These are phyloP conservation scores for Bolboschoenus planiculmis DNA, from an alignment of 176 grass and related monocot genomes.

Conservation along the genomic window DNA sequence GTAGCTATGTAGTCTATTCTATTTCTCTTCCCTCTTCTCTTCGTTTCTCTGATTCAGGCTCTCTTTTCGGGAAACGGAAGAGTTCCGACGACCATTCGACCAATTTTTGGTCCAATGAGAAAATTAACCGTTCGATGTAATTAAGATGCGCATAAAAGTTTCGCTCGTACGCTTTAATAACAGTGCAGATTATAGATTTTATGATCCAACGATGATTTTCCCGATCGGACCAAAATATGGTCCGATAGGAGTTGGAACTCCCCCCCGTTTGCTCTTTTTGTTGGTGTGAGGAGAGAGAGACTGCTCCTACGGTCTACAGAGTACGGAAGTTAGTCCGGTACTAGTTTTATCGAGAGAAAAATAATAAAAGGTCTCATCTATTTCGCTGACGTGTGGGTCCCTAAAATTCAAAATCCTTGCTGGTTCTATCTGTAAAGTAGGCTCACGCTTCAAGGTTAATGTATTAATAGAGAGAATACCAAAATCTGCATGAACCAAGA, in stretches of 20 bases:
- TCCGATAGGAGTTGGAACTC: too few relatives aligned
- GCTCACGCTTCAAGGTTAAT: background rate
- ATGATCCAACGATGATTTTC: too few relatives aligned
- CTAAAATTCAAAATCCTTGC: background rate
- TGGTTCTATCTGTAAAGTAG: background rate
- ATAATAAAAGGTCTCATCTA: background rate
- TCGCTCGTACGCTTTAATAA: too few relatives aligned
- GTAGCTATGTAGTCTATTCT: slow-evolving; percentile 8
- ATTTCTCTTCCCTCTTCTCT: background rate
- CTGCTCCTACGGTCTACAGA: background rate
- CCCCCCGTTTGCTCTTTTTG: background rate
- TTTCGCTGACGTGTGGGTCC: slow-evolving; percentile 13
- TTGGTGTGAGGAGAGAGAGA: slow-evolving; percentile 1
- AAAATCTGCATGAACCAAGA: background rate
- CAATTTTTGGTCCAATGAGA: too few relatives aligned
- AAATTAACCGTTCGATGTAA: too few relatives aligned
- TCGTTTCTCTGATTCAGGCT: background rate
- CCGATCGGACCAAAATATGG: too few relatives aligned
- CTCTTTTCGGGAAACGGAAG: too few relatives aligned
- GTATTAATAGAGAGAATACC: background rate
- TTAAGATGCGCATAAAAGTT: too few relatives aligned
- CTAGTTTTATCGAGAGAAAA: background rate
- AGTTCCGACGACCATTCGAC: too few relatives aligned
- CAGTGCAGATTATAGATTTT: too few relatives aligned
- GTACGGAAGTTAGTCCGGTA: background rate